A percentile compares a stretch with the other conserved stretches of the same genome.
phyloP scores from a whole-genome alignment of 2,329 filamentous ascomycete genomes.

The Aspergillus novofumigatus region DNA sequence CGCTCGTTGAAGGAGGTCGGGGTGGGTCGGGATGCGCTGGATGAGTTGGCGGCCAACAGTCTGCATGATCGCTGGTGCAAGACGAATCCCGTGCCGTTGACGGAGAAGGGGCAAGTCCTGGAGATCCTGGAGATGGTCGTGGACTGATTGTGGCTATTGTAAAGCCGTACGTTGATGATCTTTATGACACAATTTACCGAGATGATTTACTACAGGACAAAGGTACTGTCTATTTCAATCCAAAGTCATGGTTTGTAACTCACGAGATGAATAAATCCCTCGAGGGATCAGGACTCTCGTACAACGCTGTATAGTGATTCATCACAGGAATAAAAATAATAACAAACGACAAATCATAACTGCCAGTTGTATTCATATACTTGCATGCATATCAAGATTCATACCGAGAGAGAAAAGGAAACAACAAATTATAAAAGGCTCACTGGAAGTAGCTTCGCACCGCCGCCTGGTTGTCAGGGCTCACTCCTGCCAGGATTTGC shows the following conservation, averaged over 20 bases:
- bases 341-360: not conserved
- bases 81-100: slow-evolving; percentile 50
- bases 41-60: slow-evolving; percentile 47
- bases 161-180: not conserved
- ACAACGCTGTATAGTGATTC: not conserved
- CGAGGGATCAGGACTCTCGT: not conserved
- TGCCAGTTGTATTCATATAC: not conserved
- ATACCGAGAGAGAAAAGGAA: not conserved
- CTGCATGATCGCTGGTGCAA: slow-evolving; percentile 49
- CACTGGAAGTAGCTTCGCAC: slow-evolving; percentile 76
- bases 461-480: slow-evolving; percentile 73
- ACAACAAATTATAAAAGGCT: slow-evolving; percentile 8
- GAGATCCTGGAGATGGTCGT: slow-evolving; percentile 48
- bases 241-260: not conserved
- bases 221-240: not conserved
- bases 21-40: slow-evolving; percentile 47
- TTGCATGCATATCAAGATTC: slow-evolving; percentile 2
- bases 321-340: not conserved
- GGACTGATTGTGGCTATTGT: slow-evolving; percentile 3
- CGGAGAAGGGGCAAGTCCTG: slow-evolving; percentile 46
- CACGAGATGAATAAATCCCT: not conserved
- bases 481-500: slow-evolving; percentile 69
- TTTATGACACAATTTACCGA: not conserved
- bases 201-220: not conserved
- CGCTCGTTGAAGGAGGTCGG: slow-evolving; percentile 50